Evolutionary conservation across 75 land plant genomes (phyloP).

Genomic region (Sequoiadendron giganteum): DNA sequence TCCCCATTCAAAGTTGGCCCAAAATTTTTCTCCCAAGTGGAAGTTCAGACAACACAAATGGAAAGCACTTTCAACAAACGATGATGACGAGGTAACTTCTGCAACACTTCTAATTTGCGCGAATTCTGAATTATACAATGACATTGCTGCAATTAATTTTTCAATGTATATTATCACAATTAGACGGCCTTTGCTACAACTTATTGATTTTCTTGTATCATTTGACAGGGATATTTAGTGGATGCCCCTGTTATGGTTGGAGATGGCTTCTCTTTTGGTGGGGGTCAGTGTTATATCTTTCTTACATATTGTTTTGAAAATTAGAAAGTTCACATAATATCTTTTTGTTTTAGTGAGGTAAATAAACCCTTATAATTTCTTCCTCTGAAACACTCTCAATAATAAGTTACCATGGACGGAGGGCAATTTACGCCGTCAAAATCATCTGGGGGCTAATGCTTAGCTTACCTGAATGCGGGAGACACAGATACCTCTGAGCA

Average conservation of each 20-base stretch:
- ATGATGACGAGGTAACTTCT: slow-evolving; percentile 1
- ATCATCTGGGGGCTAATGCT: not conserved
- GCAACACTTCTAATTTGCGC: not conserved
- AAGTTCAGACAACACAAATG: not conserved
- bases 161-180: not conserved
- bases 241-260: slow-evolving; percentile 82
- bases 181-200: not conserved
- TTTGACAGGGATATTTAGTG: slow-evolving; percentile 49
- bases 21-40: not conserved
- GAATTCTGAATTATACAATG: not conserved
- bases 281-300: slow-evolving; percentile 38
- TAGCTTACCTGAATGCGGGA: no score
- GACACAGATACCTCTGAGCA: not conserved
- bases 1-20: not conserved
- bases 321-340: not conserved
- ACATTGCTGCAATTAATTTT: not conserved
- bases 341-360: not conserved
- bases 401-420: not conserved
- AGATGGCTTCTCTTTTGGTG: slow-evolving; percentile 87
- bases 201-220: not conserved
- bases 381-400: not conserved
- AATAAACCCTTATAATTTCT: not conserved
- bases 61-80: not conserved
- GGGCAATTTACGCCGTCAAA: not conserved
- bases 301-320: not conserved